A percentile compares a stretch with the other conserved stretches of the same genome.
These are phyloP conservation scores for Mortierella sp. DNA, from an alignment of 371 early-diverging fungal species.

Conservation along the genomic window DNA sequence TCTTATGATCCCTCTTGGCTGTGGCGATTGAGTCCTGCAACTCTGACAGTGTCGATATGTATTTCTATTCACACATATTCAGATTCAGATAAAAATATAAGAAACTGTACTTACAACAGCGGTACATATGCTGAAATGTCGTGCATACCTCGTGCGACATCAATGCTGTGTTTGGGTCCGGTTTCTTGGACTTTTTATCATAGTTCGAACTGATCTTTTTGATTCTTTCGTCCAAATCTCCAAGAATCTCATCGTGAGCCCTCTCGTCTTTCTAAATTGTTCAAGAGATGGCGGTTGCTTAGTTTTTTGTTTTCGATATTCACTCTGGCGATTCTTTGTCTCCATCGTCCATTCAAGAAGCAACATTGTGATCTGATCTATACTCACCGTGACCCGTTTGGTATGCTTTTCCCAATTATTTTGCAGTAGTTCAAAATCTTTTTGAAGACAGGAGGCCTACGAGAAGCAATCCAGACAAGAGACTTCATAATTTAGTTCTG, in stretches of 20 bases:
- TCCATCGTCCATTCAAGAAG: too few relatives aligned
- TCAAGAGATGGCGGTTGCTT: background rate
- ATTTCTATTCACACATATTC: slow-evolving; percentile 32
- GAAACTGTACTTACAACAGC: background rate
- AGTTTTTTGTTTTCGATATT: background rate
- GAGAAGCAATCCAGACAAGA: background rate
- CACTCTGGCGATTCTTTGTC: too few relatives aligned
- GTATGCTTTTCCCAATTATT: slow-evolving; percentile 54
- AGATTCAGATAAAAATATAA: background rate
- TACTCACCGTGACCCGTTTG: slow-evolving; percentile 46
- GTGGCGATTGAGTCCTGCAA: slow-evolving; percentile 50
- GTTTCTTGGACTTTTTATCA: slow-evolving; percentile 51
- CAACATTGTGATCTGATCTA: background rate
- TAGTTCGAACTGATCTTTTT: slow-evolving; percentile 48
- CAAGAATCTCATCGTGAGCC: slow-evolving; percentile 48
- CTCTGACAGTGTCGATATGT: slow-evolving; percentile 47
- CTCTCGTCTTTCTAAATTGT: slow-evolving; percentile 48
- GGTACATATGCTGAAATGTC: background rate
- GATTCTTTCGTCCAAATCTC: slow-evolving; percentile 51
- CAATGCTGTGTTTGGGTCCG: slow-evolving; percentile 46
- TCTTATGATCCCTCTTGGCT: slow-evolving; percentile 45
- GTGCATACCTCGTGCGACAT: slow-evolving; percentile 52
- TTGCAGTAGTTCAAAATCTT: slow-evolving; percentile 54
- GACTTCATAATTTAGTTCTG: background rate
- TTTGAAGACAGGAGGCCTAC: slow-evolving; percentile 48